phyloP scores from a whole-genome alignment of 225 moss, liverwort and hornwort species.

The Polytrichum commune region DNA sequence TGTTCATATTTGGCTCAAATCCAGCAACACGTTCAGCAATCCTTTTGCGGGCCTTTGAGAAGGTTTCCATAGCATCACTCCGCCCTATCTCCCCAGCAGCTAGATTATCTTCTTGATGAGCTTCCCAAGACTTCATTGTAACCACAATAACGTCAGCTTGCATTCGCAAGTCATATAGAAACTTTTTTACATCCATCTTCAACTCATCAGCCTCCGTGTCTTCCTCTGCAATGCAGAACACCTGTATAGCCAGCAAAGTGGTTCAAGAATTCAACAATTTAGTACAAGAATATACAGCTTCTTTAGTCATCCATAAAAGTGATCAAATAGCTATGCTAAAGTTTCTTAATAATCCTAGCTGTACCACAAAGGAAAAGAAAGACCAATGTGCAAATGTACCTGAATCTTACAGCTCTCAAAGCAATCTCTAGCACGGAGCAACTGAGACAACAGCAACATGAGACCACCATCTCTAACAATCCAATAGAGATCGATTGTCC shows the following conservation, averaged over 20 bases:
- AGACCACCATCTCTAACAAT: conserved; percentile 99
- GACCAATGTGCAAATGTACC: conserved; percentile 12
- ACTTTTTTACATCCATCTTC: conserved; percentile 94
- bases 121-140: conserved; percentile 97
- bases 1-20: conserved; percentile 21
- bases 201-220: conserved; percentile 96
- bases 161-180: conserved; percentile 95
- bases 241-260: conserved; percentile 23
- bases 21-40: conserved; percentile 48
- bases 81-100: conserved; percentile 51
- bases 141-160: conserved; percentile 97
- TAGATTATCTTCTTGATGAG: conserved; percentile 77
- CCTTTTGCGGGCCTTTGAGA: conserved; percentile 83
- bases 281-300: too few relatives aligned
- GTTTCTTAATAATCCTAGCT: too few relatives aligned
- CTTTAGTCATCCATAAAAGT: too few relatives aligned
- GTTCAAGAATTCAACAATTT: too few relatives aligned
- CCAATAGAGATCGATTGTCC: conserved; percentile 98
- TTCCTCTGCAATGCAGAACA: conserved; percentile 99
- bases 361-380: too few relatives aligned
- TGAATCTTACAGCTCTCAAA: conserved; percentile 99
- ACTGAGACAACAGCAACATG: conserved; percentile 94
- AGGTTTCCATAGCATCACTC: conserved; percentile 83
- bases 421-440: conserved; percentile 93
- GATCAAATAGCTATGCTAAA: too few relatives aligned